Evolutionary conservation across 2,329 filamentous ascomycete genomes (phyloP), one percentile per base, ranked within the genome.

Genomic region (Neospermospora avenae): DNA sequence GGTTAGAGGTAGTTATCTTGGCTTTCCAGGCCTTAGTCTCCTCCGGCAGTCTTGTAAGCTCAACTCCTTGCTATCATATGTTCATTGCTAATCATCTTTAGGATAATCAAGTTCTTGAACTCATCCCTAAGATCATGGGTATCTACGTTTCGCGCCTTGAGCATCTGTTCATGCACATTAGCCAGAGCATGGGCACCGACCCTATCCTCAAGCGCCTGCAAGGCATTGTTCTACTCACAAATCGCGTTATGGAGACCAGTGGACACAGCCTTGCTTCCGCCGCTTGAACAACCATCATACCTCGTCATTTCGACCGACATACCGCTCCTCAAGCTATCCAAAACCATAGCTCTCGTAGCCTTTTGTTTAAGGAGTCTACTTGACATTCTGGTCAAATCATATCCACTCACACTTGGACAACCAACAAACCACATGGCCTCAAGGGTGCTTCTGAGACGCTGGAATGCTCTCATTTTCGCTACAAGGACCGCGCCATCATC

Each of bases 1-100:
- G 85, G 82, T 77, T 87, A 42, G 84, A 87, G 69, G 78, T 81
- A 67, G 80, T 85, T 41, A 74, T 88, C n/a, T 74, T 78, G 42
- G 77, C 79, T 28, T 80, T 87, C 65, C 71, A 71, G 57, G 59
- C 64, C 37, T 68, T 68, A 55, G 61, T 69, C 35, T 64, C 54
- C 35, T 56, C 68, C 59, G 67, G 71, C 52, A 68, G 64, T 58
- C 65, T 73, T 63, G 74, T 76, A 73, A 69, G 69, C 63, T 55
- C 37, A 35, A 31, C 28, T n/a, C 28, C 28, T 31, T 31, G 6
- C 28, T 31, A 31, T n/a, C n/a, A n/a, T n/a, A 31, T 31, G 28
- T 31, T 31, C 28, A 10, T 28, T 7, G 58, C 69, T 75, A 72
- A 73, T 70, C 60, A 45, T 49, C 37, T 25, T 62, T 42, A 84